Evolutionary conservation across 495 filamentous ascomycete genomes (phyloP).

Genomic region (Lepraria neglecta): DNA sequence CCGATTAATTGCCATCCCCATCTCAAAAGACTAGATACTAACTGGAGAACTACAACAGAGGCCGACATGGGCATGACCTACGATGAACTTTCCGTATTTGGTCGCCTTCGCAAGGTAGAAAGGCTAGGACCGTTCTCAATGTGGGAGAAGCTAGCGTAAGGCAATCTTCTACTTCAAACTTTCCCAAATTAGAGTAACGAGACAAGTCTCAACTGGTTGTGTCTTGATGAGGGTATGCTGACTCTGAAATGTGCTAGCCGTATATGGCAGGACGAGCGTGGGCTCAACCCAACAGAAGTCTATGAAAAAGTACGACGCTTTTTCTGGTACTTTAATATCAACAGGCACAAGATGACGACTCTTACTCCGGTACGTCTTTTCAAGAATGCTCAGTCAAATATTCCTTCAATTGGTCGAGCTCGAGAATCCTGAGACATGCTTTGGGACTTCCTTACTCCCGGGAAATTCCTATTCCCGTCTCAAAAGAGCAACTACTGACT

Average conservation of each 20-base stretch:
- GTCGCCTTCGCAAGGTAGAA: constrained; percentile 62
- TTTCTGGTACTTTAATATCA: constrained; percentile 41
- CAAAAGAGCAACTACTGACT: constrained; percentile 15
- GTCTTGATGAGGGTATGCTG: too few species aligned
- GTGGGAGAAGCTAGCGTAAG: constrained; percentile 9
- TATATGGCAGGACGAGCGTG: constrained; percentile 39
- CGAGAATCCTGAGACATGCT: constrained; percentile 17
- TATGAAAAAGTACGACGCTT: constrained; percentile 57
- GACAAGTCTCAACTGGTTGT: too few species aligned
- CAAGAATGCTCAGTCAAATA: too few species aligned
- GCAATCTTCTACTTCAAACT: too few species aligned
- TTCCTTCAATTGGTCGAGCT: too few species aligned
- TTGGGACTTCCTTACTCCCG: too few species aligned
- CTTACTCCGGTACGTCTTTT: background rate
- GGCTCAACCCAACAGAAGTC: constrained; percentile 58
- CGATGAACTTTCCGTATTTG: constrained; percentile 52
- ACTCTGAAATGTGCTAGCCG: too few species aligned
- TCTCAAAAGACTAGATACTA: background rate
- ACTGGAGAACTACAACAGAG: constrained; percentile 7
- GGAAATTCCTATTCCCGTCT: too few species aligned
- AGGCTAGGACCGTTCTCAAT: constrained; percentile 52
- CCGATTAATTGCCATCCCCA: too few species aligned
- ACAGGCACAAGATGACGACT: constrained; percentile 54
- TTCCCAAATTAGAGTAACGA: too few species aligned
- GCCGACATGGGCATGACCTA: constrained; percentile 64